Conservation (phyloP, 2,329 filamentous ascomycete species). For the Tolypocladium endophyticum region DNA sequence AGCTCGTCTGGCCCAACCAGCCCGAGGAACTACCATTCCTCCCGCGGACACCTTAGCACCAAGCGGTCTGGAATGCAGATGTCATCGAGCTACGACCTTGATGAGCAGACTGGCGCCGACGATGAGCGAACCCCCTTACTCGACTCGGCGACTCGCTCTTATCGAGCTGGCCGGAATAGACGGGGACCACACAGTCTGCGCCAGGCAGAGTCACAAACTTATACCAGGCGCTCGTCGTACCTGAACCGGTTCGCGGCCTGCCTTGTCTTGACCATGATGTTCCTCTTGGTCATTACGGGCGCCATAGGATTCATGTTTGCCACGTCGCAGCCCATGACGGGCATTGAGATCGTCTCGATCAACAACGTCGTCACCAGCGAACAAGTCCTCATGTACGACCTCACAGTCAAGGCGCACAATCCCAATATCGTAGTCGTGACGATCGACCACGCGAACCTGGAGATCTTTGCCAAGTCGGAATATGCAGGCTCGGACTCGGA, state of each 20-base stretch:
- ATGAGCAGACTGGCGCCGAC: conserved; percentile 68
- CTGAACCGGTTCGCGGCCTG: conserved; percentile 74
- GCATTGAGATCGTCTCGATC: conserved; percentile 70
- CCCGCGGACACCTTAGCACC: conserved; percentile 20
- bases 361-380: conserved; percentile 87
- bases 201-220: conserved; percentile 64
- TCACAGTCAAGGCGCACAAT: conserved; percentile 80
- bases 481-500: conserved; percentile 63
- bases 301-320: conserved; percentile 84
- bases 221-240: conserved; percentile 51
- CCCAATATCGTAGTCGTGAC: conserved; percentile 86
- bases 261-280: conserved; percentile 69
- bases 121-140: conserved; percentile 84
- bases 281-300: conserved; percentile 73
- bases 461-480: conserved; percentile 89
- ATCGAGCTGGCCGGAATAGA: conserved; percentile 46
- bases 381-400: conserved; percentile 89
- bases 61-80: conserved; percentile 48
- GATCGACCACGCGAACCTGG: conserved; percentile 77
- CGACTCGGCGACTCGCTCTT: conserved; percentile 45
- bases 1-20: conserved; percentile 61
- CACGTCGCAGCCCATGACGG: conserved; percentile 75
- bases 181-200: conserved; percentile 46
- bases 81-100: conserved; percentile 63
- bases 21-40: conserved; percentile 43